Base-by-base conservation (phyloP, 129 eudicot genomes). In the Arctium lappa region DNA sequence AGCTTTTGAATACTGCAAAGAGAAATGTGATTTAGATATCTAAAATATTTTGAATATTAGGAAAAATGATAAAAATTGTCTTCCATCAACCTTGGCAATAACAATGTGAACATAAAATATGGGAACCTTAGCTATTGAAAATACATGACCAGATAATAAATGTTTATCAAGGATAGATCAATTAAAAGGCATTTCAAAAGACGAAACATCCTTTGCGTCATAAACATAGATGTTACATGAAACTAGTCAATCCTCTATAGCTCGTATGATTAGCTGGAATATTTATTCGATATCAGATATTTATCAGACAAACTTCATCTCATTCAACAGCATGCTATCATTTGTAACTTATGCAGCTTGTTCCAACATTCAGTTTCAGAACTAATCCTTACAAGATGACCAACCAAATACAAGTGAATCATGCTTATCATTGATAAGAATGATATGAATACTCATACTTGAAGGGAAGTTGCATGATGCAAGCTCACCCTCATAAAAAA, bases 1-100 rank as follows among this genome's bases (percentile, higher is more conserved):
- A 89, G 27, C 39, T 80, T 74, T 70, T 86, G 86, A 18, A 86
- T 81, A 82, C 92, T 89, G 90, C 11, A 73, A 53, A 74, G 77
- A 69, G 18, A 72, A 70, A 33, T 46, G 69, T 1, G 5, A 72
- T 13, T 72, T 72, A n/a, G 50, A 72, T 72, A 38, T 72, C 31
- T 29, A 16, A 72, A 62, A 18, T n/a, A 62, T 16, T 16, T 62
- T 62, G 30, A 53, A 62, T 31, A 62, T 16, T 4, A n/a, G 30
- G 69, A 4, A 60, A 60, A 16, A 16, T 16, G 69, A 1, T 60
- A 22, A 60, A 60, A 60, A 60, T 7, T 16, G 7, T 60, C 9
- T n/a, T 60, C 30, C 30, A 16, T 5, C 29, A 60, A 60, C 69
- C 29, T n/a, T 5, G 27, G 29, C 7, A 2, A 60, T 60, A n/a